A percentile compares a stretch with the other conserved stretches of the same genome.
Conservation (phyloP, 176 grass and related monocot genomes). For the Triticum aestivum region DNA sequence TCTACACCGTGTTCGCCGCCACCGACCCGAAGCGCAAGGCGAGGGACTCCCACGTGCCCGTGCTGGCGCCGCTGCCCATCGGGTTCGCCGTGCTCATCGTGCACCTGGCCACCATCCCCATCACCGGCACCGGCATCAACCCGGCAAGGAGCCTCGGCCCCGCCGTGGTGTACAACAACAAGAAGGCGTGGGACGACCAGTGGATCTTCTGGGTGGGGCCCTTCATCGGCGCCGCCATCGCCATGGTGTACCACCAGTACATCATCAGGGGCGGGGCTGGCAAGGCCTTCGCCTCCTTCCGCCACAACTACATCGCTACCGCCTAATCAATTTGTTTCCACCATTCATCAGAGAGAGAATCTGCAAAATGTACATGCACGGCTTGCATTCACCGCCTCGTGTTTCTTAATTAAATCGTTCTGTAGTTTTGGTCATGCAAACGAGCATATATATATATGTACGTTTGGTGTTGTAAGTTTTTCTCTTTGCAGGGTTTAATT, state of each 20-base stretch:
- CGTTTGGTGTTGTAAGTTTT: background rate
- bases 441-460: background rate
- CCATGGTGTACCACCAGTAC: constrained; percentile 42
- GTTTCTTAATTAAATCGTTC: background rate
- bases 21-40: constrained; percentile 74
- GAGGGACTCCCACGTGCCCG: constrained; percentile 60
- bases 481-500: too few species aligned
- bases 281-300: constrained; percentile 35
- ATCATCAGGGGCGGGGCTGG: constrained; percentile 29
- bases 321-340: background rate
- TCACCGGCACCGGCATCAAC: constrained; percentile 42
- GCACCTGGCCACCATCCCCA: constrained; percentile 41
- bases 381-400: background rate
- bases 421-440: background rate
- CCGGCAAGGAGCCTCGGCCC: constrained; percentile 33
- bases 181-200: constrained; percentile 38
- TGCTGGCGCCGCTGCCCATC: constrained; percentile 42
- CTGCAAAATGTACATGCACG: background rate
- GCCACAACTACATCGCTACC: constrained; percentile 4
- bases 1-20: constrained; percentile 83
- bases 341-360: background rate
- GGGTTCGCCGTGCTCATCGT: constrained; percentile 37
- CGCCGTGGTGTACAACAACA: constrained; percentile 22
- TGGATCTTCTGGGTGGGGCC: constrained; percentile 51
- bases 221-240: constrained; percentile 4